Base-by-base conservation (phyloP, 2,329 filamentous ascomycete species). In the Aureobasidium sp. region DNA sequence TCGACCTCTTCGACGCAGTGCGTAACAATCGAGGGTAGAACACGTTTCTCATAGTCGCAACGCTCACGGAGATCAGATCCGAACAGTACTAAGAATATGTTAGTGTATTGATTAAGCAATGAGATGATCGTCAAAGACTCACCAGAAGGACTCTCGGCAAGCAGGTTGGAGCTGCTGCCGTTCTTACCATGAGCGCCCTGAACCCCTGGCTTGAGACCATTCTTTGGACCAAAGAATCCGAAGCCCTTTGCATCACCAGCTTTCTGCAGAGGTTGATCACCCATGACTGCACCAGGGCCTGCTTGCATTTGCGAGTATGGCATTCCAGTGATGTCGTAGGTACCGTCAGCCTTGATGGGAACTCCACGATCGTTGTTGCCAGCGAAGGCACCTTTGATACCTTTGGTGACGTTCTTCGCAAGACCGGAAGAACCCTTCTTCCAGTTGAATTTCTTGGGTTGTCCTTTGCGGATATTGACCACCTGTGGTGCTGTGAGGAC, bases 1-100 rank as follows among this genome's bases (percentile, higher is more conserved):
- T 99, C 94, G 42, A 99, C 94, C 76, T 99, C 93, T 72, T 96
- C 90, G 67, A 99, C 96, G 75, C 94, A 99, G 52, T 91, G 88
- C 52, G 87, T 93, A 47, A 99, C 90, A 31, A 99, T 90, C 65
- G 86, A 87, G 52, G 94, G 94, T 65, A 99, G 93, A 69, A 93
- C 87, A 59, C 89, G 87, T 66, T 89, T 90, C 75, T 99, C 94
- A 70, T 85, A 91, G 56, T 96, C 91, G 70, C 91, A 88, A 66
- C 94, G 87, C 69, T 91, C 88, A 48, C 87, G 82, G 39, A 99
- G 81, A 58, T 99, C 94, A 2, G 91, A 94, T 22, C 94, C 94
- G 70, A 97, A 97, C 5, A 97, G 83, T 34, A 77, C 82, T 81
- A 58, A 6, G 48, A 8, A 12, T 11, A 42, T 8, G 15, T 60